Conservation (phyloP, 495 filamentous ascomycete genomes). For the Pyrenula aspistea region DNA sequence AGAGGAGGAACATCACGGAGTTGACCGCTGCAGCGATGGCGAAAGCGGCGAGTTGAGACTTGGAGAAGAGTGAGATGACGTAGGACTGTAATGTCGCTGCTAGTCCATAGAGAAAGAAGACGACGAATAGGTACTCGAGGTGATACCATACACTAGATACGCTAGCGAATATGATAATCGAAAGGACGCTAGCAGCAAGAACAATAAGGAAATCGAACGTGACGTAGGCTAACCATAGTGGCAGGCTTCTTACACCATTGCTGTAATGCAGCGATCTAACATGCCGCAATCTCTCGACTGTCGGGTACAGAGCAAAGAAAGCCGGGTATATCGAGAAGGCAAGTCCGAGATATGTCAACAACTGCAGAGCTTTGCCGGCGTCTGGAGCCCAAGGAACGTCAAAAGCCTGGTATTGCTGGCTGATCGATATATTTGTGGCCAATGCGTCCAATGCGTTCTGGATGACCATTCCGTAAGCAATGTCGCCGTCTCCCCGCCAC, state of each 20-base stretch:
- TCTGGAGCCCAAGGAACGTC: constrained; percentile 52
- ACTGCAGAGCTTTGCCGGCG: constrained; percentile 60
- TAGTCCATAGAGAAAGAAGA: constrained; percentile 65
- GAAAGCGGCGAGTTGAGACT: constrained; percentile 60
- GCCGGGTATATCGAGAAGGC: constrained; percentile 66
- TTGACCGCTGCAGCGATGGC: constrained; percentile 66
- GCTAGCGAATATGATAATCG: constrained; percentile 48
- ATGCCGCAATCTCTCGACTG: constrained; percentile 60
- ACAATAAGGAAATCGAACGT: constrained; percentile 66
- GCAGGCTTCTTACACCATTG: constrained; percentile 61
- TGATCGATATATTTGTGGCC: constrained; percentile 53
- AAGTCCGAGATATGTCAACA: constrained; percentile 67
- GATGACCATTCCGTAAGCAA: constrained; percentile 47
- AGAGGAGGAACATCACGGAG: constrained; percentile 59
- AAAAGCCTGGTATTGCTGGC: constrained; percentile 54
- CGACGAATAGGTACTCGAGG: constrained; percentile 61
- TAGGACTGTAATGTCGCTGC: constrained; percentile 60
- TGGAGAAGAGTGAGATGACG: constrained; percentile 56
- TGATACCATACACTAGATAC: constrained; percentile 57
- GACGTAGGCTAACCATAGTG: constrained; percentile 69
- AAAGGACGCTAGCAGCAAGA: constrained; percentile 42
- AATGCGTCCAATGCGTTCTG: constrained; percentile 62
- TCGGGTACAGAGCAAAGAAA: constrained; percentile 80
- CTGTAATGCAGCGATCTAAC: constrained; percentile 79
- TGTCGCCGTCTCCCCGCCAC: constrained; percentile 37